These are phyloP conservation scores for Tillandsia fasciculata DNA, from an alignment of 176 grass and related monocot species.

Conservation along the genomic window DNA sequence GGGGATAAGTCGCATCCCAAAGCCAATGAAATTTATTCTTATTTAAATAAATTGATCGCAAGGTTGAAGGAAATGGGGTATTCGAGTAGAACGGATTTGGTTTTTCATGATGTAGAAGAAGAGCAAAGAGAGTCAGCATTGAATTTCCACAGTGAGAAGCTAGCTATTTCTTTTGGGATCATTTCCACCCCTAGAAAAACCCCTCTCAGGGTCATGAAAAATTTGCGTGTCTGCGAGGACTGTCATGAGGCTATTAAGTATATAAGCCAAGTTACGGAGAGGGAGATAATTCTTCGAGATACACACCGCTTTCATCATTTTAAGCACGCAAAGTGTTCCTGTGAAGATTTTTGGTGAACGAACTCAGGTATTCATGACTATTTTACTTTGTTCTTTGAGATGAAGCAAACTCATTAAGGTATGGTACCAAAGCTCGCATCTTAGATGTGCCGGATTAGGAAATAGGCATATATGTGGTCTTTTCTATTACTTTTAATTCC, in stretches of 20 bases:
- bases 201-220: constrained; percentile 50
- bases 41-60: constrained; percentile 29
- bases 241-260: constrained; percentile 49
- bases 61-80: constrained; percentile 45
- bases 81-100: constrained; percentile 37
- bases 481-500: neutral
- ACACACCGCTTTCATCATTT: constrained; percentile 50
- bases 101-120: constrained; percentile 47
- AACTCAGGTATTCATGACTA: neutral
- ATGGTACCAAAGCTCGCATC: neutral
- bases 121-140: constrained; percentile 46
- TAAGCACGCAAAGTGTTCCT: constrained; percentile 38
- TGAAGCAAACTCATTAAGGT: neutral
- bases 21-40: constrained; percentile 34
- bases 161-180: constrained; percentile 48
- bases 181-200: constrained; percentile 31
- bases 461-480: neutral
- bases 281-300: constrained; percentile 37
- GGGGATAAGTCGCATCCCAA: constrained; percentile 31
- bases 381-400: neutral
- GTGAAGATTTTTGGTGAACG: constrained; percentile 41
- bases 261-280: constrained; percentile 17
- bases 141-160: constrained; percentile 47
- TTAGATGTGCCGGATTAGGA: too few species aligned
- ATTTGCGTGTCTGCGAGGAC: constrained; percentile 40